Evolutionary conservation across 192 early-diverging fungal genomes (phyloP), one percentile per base, ranked within the genome.

Genomic region (Coemansia interrupta): DNA sequence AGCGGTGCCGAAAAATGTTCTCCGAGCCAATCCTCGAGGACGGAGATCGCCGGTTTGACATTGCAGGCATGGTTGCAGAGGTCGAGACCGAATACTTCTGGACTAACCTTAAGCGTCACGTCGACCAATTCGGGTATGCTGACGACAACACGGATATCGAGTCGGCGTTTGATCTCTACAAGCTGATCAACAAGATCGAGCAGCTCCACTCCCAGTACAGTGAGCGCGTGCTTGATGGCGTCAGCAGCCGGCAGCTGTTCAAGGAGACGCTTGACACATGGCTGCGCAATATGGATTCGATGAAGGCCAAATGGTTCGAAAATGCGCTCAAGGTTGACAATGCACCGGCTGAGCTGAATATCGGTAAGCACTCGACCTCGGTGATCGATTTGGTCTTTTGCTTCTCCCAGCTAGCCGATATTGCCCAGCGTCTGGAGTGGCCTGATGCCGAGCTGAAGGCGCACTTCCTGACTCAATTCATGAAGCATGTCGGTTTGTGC

Each of bases 291-390:
- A 67, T 80, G 20, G 78, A 74, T 48, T 47, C 43, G 26, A 63
- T 71, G 43, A 71, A 67, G 61, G 46, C 30, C 38, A 54, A 63
- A 11, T 70, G 67, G 72, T 65, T 65, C 2, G 65, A 71, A 11
- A 70, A 80, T 26, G 78, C 78, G 14, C 68, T 80, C 40, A 67
- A 64, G 55, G 62, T 66, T 42, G 78, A 80, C 61, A 74, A 58
- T 40, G 46, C 60, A 15, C 62, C 63, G 12, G 68, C 42, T 11
- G 68, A 64, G 53, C 48, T 73, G 49, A 64, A 57, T 8, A 62
- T 68, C 18, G 68, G 68, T 43, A 74, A 75, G 59, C 78, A 79
- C 44, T 82, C 80, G 28, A 73, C 80, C 14, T 82, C 80, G 4
- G 80, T 76, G 17, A 69, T 75, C 40, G 80, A 82, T 19, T 41